phyloP scores from a whole-genome alignment of 352 stramenopile genomes.

The Phytopythium litorale region DNA sequence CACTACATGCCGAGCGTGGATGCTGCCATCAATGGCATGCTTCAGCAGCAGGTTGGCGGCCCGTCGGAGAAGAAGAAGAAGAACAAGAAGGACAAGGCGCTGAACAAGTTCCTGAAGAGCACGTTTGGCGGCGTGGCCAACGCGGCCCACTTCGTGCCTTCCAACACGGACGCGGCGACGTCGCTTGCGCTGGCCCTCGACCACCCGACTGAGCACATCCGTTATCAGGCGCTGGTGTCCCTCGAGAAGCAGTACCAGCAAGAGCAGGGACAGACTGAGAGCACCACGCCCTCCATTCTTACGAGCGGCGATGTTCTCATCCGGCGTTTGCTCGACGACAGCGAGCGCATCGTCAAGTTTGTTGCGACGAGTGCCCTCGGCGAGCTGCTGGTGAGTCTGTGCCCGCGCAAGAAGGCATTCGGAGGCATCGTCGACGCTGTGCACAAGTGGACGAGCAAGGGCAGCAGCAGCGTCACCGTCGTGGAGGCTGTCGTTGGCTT shows the following conservation, averaged over 20 bases:
- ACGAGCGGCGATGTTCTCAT: conserved; percentile 53
- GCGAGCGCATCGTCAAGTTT: conserved; percentile 58
- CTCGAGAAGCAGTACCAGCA: conserved; percentile 54
- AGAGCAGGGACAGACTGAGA: conserved; percentile 7
- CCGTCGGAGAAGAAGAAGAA: conserved; percentile 19
- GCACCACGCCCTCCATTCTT: conserved; percentile 18
- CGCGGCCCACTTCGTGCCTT: conserved; percentile 74
- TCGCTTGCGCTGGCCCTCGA: conserved; percentile 76
- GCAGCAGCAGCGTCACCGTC: conserved; percentile 23
- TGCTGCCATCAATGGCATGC: conserved; percentile 21
- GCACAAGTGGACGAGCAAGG: conserved; percentile 39
- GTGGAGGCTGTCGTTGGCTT: conserved; percentile 51
- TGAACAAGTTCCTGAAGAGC: conserved; percentile 56
- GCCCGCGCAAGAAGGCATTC: conserved; percentile 48
- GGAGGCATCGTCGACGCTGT: conserved; percentile 46
- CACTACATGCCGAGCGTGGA: conserved; percentile 60
- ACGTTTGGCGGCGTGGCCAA: conserved; percentile 74
- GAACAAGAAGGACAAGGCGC: conserved; percentile 45
- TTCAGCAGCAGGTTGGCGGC: conserved; percentile 9
- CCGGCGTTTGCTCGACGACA: conserved; percentile 75
- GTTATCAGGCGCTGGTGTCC: conserved; percentile 67
- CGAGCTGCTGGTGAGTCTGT: conserved; percentile 52
- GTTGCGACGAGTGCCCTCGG: conserved; percentile 45
- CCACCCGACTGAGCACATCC: conserved; percentile 67
- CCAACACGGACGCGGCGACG: conserved; percentile 54